Conservation (phyloP, 2,329 filamentous ascomycete genomes). For the Penicillium decumbens region DNA sequence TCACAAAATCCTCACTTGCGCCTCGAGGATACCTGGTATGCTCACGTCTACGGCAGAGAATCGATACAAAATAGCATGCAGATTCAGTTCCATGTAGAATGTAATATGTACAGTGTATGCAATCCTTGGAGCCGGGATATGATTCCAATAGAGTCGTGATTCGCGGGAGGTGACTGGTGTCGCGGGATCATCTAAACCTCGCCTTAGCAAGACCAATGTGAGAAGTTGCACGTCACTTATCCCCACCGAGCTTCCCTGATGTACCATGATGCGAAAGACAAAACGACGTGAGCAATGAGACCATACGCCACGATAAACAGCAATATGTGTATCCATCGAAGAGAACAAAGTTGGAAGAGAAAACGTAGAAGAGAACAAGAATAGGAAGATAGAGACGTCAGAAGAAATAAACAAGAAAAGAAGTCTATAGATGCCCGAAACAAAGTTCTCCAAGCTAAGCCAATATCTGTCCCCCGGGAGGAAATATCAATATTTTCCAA, state of each 20-base stretch:
- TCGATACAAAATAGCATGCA: not conserved
- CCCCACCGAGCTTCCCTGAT: not conserved
- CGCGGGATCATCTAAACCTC: not conserved
- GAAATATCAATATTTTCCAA: no score
- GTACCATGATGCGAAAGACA: not conserved
- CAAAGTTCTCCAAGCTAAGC: slow-evolving; percentile 6
- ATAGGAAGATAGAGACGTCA: not conserved
- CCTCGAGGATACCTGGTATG: not conserved
- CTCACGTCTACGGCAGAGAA: not conserved
- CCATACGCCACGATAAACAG: not conserved
- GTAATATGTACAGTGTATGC: slow-evolving; percentile 14
- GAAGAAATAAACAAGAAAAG: not conserved
- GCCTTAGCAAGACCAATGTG: not conserved
- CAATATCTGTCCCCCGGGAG: no score
- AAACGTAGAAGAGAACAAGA: not conserved
- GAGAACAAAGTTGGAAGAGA: not conserved
- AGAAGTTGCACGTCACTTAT: not conserved
- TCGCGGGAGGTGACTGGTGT: not conserved
- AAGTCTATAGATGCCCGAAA: slow-evolving; percentile 16
- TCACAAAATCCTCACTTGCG: not conserved
- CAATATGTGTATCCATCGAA: not conserved
- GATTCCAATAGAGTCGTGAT: slow-evolving; percentile 7
- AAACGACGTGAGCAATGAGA: not conserved
- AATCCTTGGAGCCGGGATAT: slow-evolving; percentile 7
- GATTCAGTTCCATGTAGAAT: slow-evolving; percentile 9